Base-by-base conservation (phyloP, 805 yeast genomes). In the Candida boidinii region DNA sequence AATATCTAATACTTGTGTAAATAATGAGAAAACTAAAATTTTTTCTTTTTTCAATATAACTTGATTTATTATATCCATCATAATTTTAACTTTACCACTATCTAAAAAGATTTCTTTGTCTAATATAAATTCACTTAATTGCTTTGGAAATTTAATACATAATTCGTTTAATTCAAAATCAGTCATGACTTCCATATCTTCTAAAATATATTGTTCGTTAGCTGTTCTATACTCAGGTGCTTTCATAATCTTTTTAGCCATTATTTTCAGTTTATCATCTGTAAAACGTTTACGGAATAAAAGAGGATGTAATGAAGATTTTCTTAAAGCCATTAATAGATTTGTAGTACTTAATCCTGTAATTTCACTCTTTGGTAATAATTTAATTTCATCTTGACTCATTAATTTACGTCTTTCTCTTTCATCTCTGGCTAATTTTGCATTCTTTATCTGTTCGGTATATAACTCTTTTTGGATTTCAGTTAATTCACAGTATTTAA, bases 121-220 rank as follows among this genome's bases (percentile, higher is more conserved):
- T 30, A 90, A 54, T 33, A 60, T 58, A 54, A 58, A 79, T 29
- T 61, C 53, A 9, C 71, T 61, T 23, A 85, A 56, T 1, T 88
- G 72, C n/a, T 54, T 59, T 20, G 88, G 83, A 56, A 82, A 90
- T 41, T 73, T 74, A 27, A 62, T 62, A 53, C 96, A 86, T 33
- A 92, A 60, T 13, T 64, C 62, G 49, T 87, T 78, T 32, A 92
- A 64, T 58, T 92, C 98, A 53, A 72, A 83, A 62, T 92, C 99
- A 7, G 84, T 71, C 96, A 92, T 86, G 11, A 82, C 85, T 52
- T 76, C 76, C 97, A 92, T 88, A 55, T 92, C 99, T 61, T 92
- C 99, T 49, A 52, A 75, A 37, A 92, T 88, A 48, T 68, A 92
- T 26, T 73, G 63, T 40, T 65, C 60, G 51, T 86, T 87, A 13